Evolutionary conservation across 495 filamentous ascomycete genomes (phyloP).

Genomic region (Tetracladium marchalianum): DNA sequence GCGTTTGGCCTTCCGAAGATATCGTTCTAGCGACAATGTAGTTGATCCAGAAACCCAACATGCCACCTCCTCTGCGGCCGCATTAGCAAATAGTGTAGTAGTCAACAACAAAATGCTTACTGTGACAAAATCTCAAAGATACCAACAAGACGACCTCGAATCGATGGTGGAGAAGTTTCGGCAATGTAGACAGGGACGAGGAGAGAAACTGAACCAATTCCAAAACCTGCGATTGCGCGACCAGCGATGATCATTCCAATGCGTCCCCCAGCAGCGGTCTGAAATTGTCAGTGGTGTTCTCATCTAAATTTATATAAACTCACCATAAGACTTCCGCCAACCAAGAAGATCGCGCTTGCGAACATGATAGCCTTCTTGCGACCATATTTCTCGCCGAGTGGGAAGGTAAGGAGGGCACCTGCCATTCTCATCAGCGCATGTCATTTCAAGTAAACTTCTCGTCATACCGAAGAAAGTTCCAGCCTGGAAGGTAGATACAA

Average conservation of each 20-base stretch:
- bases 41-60: constrained; percentile 36
- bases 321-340: constrained; percentile 23
- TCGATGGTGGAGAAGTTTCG: constrained; percentile 28
- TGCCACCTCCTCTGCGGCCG: constrained; percentile 12
- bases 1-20: constrained; percentile 23
- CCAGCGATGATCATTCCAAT: constrained; percentile 28
- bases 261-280: constrained; percentile 19
- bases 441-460: too few species aligned
- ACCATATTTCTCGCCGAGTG: constrained; percentile 20
- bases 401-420: not conserved
- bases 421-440: too few species aligned
- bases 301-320: too few species aligned
- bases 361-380: constrained; percentile 20
- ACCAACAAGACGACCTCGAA: constrained; percentile 30
- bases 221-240: constrained; percentile 28
- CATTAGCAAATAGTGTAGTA: too few species aligned
- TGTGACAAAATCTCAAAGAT: constrained; percentile 24
- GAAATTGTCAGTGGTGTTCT: not conserved
- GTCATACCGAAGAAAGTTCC: constrained; percentile 28
- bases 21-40: constrained; percentile 39
- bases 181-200: constrained; percentile 34
- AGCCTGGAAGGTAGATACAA: constrained; percentile 24
- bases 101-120: too few species aligned
- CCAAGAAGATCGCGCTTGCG: constrained; percentile 16
- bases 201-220: constrained; percentile 26